Base-by-base conservation (phyloP, 163 green algal species). In the Picocystis sp. region DNA sequence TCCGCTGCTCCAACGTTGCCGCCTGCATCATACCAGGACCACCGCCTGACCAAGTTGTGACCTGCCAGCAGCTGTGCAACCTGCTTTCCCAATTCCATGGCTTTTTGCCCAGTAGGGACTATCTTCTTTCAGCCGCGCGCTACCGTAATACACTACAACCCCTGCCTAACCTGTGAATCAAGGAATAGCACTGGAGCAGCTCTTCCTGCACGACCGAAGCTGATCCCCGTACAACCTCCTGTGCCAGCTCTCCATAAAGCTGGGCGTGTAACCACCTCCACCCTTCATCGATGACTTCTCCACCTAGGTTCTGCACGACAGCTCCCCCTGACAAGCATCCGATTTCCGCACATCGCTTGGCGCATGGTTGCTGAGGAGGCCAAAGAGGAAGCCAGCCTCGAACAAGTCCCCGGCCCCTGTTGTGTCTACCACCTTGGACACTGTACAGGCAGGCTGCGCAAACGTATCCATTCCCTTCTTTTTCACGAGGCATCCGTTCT, bases 1-100 rank as follows among this genome's bases (percentile, higher is more conserved):
- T 38, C 45, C 56, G 44, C 21, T 56, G 60, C 6, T 64, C 74
- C 64, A 71, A 5, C 13, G 53, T 60, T 19, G 61, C 55, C 9
- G 68, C 72, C 45, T 81, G 60, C 77, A 85, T 86, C 67, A 85
- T 79, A 41, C 77, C 77, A 0, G 77, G 77, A 2, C 77, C 77
- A 2, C 77, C 77, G 21, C 76, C 60, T 73, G 1, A 61, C 77
- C 77, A 75, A 85, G 9, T 76, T 83, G 43, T 78, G 72, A 45
- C 47, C 59, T 23, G 61, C 34, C 34, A 87, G 73, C 54, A 87
- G 69, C 42, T 47, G 15, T 1, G 71, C 52, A 47, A 86, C 69
- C 43, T 72, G 44, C 1, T 6, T 5, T 0, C 61, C 62, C 42
- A 81, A 57, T n/a, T 74, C 52, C 24, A 56, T 38, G 14, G 72